Conservation (phyloP, 2,329 filamentous ascomycete species). For the Arthrobotrys musiformis region DNA sequence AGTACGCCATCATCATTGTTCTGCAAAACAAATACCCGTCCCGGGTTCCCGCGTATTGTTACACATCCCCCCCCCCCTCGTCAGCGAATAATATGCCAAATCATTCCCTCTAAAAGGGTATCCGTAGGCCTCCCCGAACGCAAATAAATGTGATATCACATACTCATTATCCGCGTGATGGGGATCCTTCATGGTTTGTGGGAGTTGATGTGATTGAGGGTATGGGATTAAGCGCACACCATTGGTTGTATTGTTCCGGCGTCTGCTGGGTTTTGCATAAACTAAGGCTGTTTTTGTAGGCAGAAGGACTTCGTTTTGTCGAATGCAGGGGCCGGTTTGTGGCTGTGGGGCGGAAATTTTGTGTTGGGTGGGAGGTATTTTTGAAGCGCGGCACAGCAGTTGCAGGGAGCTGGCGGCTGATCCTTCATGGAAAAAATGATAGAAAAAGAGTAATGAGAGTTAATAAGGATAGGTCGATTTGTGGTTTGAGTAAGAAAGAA, state of each 20-base stretch:
- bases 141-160: slow-evolving; percentile 4
- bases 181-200: slow-evolving; percentile 20
- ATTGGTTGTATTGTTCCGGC: slow-evolving; percentile 24
- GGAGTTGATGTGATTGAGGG: not conserved
- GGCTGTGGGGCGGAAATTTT: slow-evolving; percentile 27
- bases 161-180: slow-evolving; percentile 7
- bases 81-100: too few species aligned
- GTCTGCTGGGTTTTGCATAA: slow-evolving; percentile 44
- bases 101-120: too few species aligned
- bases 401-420: not conserved
- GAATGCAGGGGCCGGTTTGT: slow-evolving; percentile 2
- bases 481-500: too few species aligned
- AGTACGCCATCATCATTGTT: too few species aligned
- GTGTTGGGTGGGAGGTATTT: slow-evolving; percentile 21
- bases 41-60: not conserved
- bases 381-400: slow-evolving; percentile 52
- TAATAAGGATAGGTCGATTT: slow-evolving; percentile 28
- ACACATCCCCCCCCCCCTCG: too few species aligned
- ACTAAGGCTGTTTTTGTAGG: slow-evolving; percentile 46
- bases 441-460: too few species aligned
- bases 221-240: not conserved
- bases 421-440: slow-evolving; percentile 21
- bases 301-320: slow-evolving; percentile 32
- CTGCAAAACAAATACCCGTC: too few species aligned
- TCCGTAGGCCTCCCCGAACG: not conserved